Evolutionary conservation across 352 stramenopile genomes (phyloP).

Genomic region (Pythium volutum): DNA sequence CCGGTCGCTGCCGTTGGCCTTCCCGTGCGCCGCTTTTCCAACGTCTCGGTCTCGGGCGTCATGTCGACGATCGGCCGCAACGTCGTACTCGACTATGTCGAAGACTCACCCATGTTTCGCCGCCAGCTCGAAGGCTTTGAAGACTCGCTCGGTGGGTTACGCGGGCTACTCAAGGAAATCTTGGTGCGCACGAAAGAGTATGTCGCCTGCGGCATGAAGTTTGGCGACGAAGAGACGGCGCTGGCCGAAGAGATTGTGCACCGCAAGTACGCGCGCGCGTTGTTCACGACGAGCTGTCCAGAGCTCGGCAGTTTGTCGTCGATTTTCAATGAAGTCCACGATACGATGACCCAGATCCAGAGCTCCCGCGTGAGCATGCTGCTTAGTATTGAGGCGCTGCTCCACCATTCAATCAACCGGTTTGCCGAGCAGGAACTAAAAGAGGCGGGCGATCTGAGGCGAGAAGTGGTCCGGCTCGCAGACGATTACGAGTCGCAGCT

Average conservation of each 20-base stretch:
- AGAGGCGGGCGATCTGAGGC: constrained; percentile 61
- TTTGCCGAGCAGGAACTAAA: constrained; percentile 78
- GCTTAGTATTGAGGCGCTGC: constrained; percentile 71
- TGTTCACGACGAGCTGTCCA: constrained; percentile 82
- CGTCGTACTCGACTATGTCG: constrained; percentile 81
- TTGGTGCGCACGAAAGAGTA: constrained; percentile 76
- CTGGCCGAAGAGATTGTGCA: constrained; percentile 72
- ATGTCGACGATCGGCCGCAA: constrained; percentile 56
- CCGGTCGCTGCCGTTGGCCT: neutral
- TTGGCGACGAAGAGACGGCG: constrained; percentile 65
- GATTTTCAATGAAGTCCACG: constrained; percentile 80
- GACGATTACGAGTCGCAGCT: constrained; percentile 83
- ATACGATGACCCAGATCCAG: constrained; percentile 76
- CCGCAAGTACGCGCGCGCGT: constrained; percentile 72
- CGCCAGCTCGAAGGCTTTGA: constrained; percentile 79
- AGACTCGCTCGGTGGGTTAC: constrained; percentile 63
- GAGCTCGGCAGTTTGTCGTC: constrained; percentile 72
- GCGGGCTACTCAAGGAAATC: constrained; percentile 67
- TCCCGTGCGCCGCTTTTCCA: constrained; percentile 16
- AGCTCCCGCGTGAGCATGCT: constrained; percentile 84
- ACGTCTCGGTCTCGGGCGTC: constrained; percentile 29
- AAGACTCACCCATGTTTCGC: constrained; percentile 86
- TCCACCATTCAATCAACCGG: constrained; percentile 59
- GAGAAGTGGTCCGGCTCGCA: constrained; percentile 58
- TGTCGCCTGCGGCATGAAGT: constrained; percentile 52